Evolutionary conservation across 164 flowering plant species (phyloP).

Genomic region (Macadamia tetraphylla): DNA sequence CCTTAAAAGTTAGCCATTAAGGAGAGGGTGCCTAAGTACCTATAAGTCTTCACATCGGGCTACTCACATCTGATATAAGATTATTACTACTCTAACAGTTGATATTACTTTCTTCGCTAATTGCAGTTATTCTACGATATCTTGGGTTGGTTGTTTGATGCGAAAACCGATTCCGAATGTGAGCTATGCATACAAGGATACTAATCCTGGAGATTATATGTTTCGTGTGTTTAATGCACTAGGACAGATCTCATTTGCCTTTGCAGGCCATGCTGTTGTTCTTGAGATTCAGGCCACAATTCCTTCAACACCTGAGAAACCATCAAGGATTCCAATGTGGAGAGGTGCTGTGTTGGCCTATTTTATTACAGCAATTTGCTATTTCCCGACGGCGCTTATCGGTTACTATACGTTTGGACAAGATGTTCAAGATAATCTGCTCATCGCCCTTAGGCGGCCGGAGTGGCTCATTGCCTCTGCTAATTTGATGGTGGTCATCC

Average conservation of each 20-base stretch:
- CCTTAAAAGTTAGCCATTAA: no score
- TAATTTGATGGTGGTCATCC: constrained; percentile 84
- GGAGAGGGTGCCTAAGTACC: background rate
- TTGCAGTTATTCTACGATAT: constrained; percentile 82
- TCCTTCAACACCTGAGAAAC: constrained; percentile 83
- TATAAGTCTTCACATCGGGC: no score
- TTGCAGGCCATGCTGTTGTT: constrained; percentile 80
- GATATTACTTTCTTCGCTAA: background rate
- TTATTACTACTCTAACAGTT: background rate
- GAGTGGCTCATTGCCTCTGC: constrained; percentile 90
- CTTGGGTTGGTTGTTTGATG: constrained; percentile 71
- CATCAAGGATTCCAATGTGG: constrained; percentile 84
- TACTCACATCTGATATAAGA: no score
- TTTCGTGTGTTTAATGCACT: constrained; percentile 81
- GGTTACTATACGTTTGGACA: constrained; percentile 92
- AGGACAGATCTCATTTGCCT: constrained; percentile 82
- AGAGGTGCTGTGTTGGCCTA: constrained; percentile 68
- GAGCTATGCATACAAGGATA: constrained; percentile 67
- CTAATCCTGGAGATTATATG: constrained; percentile 46
- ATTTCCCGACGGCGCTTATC: constrained; percentile 78
- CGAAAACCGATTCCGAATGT: constrained; percentile 48
- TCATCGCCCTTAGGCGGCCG: constrained; percentile 57
- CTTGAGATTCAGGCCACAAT: constrained; percentile 93
- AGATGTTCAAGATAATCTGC: constrained; percentile 74
- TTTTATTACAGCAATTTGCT: constrained; percentile 68